Base-by-base conservation (phyloP, 2,329 filamentous ascomycete species). In the Tolypocladium inflatum region DNA sequence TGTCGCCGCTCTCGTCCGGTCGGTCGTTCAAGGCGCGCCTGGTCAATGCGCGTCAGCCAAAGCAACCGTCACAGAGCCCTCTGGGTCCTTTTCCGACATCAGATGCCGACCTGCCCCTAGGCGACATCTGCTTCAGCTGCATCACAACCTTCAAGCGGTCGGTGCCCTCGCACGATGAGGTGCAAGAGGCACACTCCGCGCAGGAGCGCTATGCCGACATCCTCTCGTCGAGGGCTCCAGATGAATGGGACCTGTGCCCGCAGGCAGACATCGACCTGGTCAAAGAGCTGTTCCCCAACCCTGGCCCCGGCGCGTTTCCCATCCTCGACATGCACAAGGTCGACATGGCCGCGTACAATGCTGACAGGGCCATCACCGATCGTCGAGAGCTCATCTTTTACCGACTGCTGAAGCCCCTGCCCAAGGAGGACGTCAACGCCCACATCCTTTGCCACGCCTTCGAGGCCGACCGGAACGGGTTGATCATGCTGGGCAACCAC, bases 321-420 rank as follows among this genome's bases (percentile, higher is more conserved):
- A 69, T 75, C 0, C 69, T 82, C 3, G 76, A 81, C 54, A 80
- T 82, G 77, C 75, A 75, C 64, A 82, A 82, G 67, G 80, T 83
- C 9, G 79, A 82, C 63, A 78, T 83, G 75, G 61, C 60, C 0
- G 67, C 57, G 0, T 79, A 72, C 60, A 83, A 83, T 62, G 64
- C 66, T 10, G 71, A 61, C 0, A 74, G 71, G 53, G 67, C 74
- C 0, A 59, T 79, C 9, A 67, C 76, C 4, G 78, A 80, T 41
- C 70, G 75, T 7, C 73, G 77, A 21, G 77, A 83, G 62, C 68
- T 83, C 9, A 62, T 81, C 1, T 62, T 80, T 7, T 83, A 83
- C 60, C 76, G 79, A 0, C 71, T 80, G 2, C 67, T 78, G 2
- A 70, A 71, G 54, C 77, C 78, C 0, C 66, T 82, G 2, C 70